These are phyloP conservation scores for Talaromyces borbonicus DNA, from an alignment of 495 filamentous ascomycete species.

Conservation along the genomic window DNA sequence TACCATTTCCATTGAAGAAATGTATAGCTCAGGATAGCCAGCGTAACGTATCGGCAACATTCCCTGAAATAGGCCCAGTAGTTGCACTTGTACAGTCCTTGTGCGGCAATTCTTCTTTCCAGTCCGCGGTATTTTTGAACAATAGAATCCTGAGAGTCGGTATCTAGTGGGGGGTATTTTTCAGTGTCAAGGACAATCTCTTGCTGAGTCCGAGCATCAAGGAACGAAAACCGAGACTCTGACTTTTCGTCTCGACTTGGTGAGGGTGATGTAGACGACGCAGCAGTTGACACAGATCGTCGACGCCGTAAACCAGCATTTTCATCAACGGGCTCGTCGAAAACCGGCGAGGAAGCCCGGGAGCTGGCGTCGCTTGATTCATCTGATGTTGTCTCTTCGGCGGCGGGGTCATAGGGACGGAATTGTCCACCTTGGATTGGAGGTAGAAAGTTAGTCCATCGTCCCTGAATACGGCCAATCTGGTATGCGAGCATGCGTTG, in stretches of 20 bases:
- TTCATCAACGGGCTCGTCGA: conserved; percentile 42
- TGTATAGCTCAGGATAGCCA: conserved; percentile 55
- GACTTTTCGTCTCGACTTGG: conserved; percentile 16
- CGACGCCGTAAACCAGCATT: conserved; percentile 23
- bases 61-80: conserved; percentile 78
- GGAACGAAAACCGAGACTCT: conserved; percentile 45
- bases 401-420: conserved; percentile 41
- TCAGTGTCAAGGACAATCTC: conserved; percentile 67
- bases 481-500: conserved; percentile 71
- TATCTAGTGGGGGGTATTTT: conserved; percentile 75
- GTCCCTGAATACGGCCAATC: conserved; percentile 73
- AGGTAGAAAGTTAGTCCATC: conserved; percentile 82
- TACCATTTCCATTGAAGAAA: conserved; percentile 69
- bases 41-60: conserved; percentile 57
- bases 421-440: conserved; percentile 91
- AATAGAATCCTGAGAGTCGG: conserved; percentile 65
- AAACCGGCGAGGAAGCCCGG: conserved; percentile 52
- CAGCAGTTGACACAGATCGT: conserved; percentile 20
- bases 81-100: conserved; percentile 76
- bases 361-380: conserved; percentile 34
- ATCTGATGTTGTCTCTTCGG: conserved; percentile 28
- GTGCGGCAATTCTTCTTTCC: conserved; percentile 56
- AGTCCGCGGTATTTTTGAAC: conserved; percentile 70
- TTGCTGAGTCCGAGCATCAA: conserved; percentile 65
- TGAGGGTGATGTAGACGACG: conserved; percentile 25